These are phyloP conservation scores for Polyporus tsugae DNA, from an alignment of 1,284 basidiomycete species.

Conservation along the genomic window DNA sequence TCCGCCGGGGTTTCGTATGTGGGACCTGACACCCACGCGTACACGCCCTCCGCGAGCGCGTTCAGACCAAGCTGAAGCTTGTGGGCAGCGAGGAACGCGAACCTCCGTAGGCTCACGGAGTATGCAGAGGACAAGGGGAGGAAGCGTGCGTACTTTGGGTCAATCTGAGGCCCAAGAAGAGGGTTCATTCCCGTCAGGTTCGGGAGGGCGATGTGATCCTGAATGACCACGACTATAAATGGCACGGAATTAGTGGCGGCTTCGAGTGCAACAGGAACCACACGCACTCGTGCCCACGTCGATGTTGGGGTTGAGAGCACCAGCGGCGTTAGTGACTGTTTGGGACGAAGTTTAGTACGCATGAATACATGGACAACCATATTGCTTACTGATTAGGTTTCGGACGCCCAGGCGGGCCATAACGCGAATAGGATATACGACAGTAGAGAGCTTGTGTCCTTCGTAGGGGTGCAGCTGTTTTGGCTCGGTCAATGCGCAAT, in stretches of 20 bases:
- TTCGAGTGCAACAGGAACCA: slow-evolving; percentile 3
- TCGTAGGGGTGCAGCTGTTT: slow-evolving; percentile 85
- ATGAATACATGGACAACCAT: neutral
- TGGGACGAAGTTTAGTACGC: neutral
- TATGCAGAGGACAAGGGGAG: slow-evolving; percentile 84
- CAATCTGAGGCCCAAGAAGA: slow-evolving; percentile 72
- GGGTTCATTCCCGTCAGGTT: slow-evolving; percentile 83
- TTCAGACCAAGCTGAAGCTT: slow-evolving; percentile 53
- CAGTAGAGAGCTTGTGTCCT: slow-evolving; percentile 71
- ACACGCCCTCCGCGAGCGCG: slow-evolving; percentile 77
- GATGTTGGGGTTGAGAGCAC: slow-evolving; percentile 75
- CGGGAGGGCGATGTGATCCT: slow-evolving; percentile 85
- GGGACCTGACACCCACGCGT: slow-evolving; percentile 88
- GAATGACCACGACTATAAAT: slow-evolving; percentile 75
- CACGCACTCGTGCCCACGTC: slow-evolving; percentile 81
- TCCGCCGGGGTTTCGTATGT: slow-evolving; percentile 88
- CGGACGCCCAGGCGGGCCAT: slow-evolving; percentile 80
- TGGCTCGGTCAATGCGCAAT: neutral
- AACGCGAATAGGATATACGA: slow-evolving; percentile 80
- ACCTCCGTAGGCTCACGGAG: slow-evolving; percentile 69
- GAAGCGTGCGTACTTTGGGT: slow-evolving; percentile 70
- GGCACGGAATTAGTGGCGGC: slow-evolving; percentile 2
- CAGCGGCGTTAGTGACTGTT: slow-evolving; percentile 86
- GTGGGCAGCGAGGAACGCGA: slow-evolving; percentile 75
- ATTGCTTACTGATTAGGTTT: slow-evolving; percentile 71